Percentiles rank a stretch among this genome's conserved stretches.
Conservation (phyloP, 139 green algal species). For the Chlorella sp. region DNA sequence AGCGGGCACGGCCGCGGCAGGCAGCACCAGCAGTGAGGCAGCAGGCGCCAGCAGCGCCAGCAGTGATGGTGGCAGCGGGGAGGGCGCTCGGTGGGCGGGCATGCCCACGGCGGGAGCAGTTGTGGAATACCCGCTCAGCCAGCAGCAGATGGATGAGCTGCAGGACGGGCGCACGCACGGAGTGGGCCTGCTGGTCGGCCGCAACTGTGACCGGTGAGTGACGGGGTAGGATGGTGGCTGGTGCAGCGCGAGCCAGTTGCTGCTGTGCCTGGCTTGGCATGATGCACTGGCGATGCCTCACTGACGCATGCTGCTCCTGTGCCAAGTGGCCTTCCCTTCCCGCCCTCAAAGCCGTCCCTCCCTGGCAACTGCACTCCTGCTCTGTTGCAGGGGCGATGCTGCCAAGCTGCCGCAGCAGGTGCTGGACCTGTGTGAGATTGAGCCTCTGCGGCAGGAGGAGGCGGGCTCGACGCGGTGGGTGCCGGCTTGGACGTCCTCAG, state of each 20-base stretch:
- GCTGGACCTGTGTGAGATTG: constrained; percentile 67
- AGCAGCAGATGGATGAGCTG: constrained; percentile 47
- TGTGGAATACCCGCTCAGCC: constrained; percentile 62
- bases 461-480: constrained; percentile 3
- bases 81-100: neutral
- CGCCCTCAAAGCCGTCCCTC: too few species aligned
- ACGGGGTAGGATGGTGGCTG: neutral
- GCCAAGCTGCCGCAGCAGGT: constrained; percentile 39
- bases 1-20: neutral
- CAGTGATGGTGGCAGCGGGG: neutral
- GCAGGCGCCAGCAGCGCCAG: neutral
- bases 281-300: neutral
- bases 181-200: constrained; percentile 55
- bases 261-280: neutral
- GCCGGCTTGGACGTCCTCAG: neutral
- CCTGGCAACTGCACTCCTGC: too few species aligned
- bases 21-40: neutral
- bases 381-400: constrained; percentile 18
- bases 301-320: neutral
- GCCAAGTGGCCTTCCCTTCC: too few species aligned
- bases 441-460: constrained; percentile 59
- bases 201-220: constrained; percentile 56
- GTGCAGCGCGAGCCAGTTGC: neutral
- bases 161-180: constrained; percentile 53
- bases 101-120: constrained; percentile 40